Base-by-base conservation (phyloP, 768 basidiomycete species). In the Leccinum longicurvipes region DNA sequence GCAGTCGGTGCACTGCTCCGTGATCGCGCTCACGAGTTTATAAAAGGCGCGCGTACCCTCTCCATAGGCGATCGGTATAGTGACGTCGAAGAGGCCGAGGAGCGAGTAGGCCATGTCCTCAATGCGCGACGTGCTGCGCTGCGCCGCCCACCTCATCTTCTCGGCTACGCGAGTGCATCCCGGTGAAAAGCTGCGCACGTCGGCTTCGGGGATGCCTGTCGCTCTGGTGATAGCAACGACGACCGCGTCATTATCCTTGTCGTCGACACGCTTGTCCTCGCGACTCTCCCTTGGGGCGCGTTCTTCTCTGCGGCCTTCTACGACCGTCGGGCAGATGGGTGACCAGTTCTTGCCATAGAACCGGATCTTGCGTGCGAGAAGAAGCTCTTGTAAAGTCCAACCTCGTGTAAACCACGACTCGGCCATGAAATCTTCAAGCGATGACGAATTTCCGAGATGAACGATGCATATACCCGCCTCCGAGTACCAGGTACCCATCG, bases 81-180 rank as follows among this genome's bases (percentile, higher is more conserved):
- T 44, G 46, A 67, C 11, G 28, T 67, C 66, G 44, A 67, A 60
- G 19, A 67, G 57, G 3, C 61, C 66, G 9, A 68, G 54, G 10
- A 67, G 61, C 14, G 63, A 65, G 47, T 68, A 68, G 0, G 66
- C 66, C 34, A 45, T 47, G 56, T 67, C 66, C 45, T 67, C 66
- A 10, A 52, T 55, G 14, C 64, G 63, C n/a, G 63, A 54, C 4
- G 66, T 61, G 39, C 44, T 36, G 15, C 66, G 66, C 23, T 61
- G 55, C 11, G 66, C 65, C 7, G 59, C 61, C 66, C 66, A 67
- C 19, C 49, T 49, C 66, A 67, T 67, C 56, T 63, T 68, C 53
- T 67, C 66, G 4, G 57, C 29, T 6, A 68, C 29, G 44, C 61
- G 41, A 27, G 57, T 59, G 31, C 61, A 67, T 3, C 57, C 15